These are phyloP conservation scores for Apiotrichum veenhuisii DNA, from an alignment of 1,284 basidiomycete species.

Conservation along the genomic window DNA sequence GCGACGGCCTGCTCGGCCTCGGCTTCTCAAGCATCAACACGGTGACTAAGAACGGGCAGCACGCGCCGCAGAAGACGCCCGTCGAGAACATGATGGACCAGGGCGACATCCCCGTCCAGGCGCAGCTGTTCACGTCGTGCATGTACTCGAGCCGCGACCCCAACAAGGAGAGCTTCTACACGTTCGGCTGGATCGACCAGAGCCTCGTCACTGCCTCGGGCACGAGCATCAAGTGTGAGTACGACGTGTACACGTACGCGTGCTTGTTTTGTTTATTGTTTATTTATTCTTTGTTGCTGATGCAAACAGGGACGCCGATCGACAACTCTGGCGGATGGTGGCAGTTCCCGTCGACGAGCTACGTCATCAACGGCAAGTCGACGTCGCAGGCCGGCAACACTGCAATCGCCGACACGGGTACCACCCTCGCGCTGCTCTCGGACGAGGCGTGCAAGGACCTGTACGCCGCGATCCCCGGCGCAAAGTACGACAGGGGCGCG, in stretches of 20 bases:
- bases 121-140: slow-evolving; percentile 11
- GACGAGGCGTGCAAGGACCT: slow-evolving; percentile 58
- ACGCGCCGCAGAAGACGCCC: slow-evolving; percentile 3
- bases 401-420: slow-evolving; percentile 59
- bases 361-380: slow-evolving; percentile 16
- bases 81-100: slow-evolving; percentile 9
- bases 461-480: slow-evolving; percentile 70
- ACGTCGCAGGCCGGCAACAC: not conserved
- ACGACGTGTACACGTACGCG: not conserved
- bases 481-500: slow-evolving; percentile 29
- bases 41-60: slow-evolving; percentile 33
- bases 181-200: slow-evolving; percentile 13
- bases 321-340: slow-evolving; percentile 9
- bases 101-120: not conserved
- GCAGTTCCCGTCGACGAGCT: slow-evolving; percentile 7
- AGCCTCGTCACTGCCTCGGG: slow-evolving; percentile 6
- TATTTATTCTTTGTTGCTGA: not conserved
- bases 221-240: slow-evolving; percentile 8
- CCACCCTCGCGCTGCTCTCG: slow-evolving; percentile 83
- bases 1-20: slow-evolving; percentile 14
- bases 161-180: slow-evolving; percentile 4
- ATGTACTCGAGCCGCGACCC: slow-evolving; percentile 6
- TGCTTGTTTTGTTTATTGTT: not conserved
- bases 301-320: slow-evolving; percentile 6
- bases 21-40: slow-evolving; percentile 49